These are phyloP conservation scores for Lentinus brumalis DNA, from an alignment of 768 basidiomycete species.

Conservation along the genomic window DNA sequence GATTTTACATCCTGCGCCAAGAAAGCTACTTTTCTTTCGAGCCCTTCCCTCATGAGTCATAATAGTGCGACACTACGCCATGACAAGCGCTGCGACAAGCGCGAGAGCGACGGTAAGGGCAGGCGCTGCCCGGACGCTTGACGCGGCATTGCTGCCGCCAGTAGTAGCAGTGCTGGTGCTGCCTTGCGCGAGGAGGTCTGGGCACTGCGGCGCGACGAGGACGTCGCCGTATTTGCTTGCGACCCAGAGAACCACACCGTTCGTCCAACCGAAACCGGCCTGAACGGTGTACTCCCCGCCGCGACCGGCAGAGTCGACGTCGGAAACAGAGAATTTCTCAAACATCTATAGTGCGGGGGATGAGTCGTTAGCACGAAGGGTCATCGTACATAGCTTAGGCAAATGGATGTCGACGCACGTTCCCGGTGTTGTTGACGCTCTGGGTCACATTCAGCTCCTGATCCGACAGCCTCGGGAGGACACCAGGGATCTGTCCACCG, in stretches of 20 bases:
- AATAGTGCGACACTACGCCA: background rate
- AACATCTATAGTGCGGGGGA: conserved; percentile 60
- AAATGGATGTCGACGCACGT: conserved; percentile 48
- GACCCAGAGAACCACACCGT: conserved; percentile 78
- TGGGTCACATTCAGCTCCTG: conserved; percentile 68
- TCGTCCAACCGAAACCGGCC: conserved; percentile 90
- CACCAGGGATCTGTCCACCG: conserved; percentile 75
- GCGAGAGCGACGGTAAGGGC: background rate
- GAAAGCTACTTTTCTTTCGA: too few species aligned
- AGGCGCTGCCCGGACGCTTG: background rate
- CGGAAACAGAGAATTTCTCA: conserved; percentile 81
- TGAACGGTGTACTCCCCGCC: conserved; percentile 92
- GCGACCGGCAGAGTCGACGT: conserved; percentile 76
- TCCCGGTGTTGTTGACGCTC: conserved; percentile 69
- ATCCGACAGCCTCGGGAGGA: conserved; percentile 71
- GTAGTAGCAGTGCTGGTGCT: background rate
- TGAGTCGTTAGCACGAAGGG: background rate
- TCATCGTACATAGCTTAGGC: background rate
- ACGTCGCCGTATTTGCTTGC: conserved; percentile 64
- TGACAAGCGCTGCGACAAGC: background rate
- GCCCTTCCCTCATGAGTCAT: too few species aligned
- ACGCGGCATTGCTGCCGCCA: background rate
- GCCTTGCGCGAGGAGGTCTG: conserved; percentile 36
- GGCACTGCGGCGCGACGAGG: conserved; percentile 67
- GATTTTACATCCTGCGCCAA: too few species aligned